These are phyloP conservation scores for Trichophaea hybrida DNA, from an alignment of 2,329 filamentous ascomycete species.

Conservation along the genomic window DNA sequence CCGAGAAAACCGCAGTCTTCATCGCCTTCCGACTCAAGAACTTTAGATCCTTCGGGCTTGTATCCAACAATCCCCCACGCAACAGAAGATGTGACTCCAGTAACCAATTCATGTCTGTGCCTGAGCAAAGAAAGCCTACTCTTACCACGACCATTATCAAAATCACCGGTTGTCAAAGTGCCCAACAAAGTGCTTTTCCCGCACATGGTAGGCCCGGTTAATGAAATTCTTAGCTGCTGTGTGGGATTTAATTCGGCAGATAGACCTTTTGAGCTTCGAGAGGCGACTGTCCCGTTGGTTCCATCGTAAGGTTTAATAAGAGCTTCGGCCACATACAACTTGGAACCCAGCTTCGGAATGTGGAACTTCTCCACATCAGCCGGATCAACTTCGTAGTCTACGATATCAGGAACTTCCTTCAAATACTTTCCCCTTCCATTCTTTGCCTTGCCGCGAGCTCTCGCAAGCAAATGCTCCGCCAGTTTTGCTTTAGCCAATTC, in stretches of 20 bases:
- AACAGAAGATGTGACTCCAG: slow-evolving; percentile 85
- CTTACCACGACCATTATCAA: slow-evolving; percentile 86
- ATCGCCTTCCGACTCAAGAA: slow-evolving; percentile 1
- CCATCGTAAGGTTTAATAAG: slow-evolving; percentile 51
- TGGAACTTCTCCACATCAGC: slow-evolving; percentile 27
- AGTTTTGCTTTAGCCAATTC: slow-evolving; percentile 46
- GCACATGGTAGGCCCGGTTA: slow-evolving; percentile 77
- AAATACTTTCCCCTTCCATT: slow-evolving; percentile 20
- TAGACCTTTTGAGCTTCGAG: neutral
- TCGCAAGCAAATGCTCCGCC: slow-evolving; percentile 12
- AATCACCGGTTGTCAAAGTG: slow-evolving; percentile 68
- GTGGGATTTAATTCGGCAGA: slow-evolving; percentile 30
- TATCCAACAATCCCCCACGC: slow-evolving; percentile 91
- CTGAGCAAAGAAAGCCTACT: slow-evolving; percentile 78
- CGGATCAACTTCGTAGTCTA: slow-evolving; percentile 23
- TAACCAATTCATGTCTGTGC: slow-evolving; percentile 82
- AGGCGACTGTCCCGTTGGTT: slow-evolving; percentile 12
- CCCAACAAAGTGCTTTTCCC: slow-evolving; percentile 88
- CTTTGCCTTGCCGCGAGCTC: slow-evolving; percentile 11
- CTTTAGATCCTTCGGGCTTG: slow-evolving; percentile 31
- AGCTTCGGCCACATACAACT: slow-evolving; percentile 79
- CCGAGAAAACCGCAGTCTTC: neutral
- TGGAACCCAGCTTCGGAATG: slow-evolving; percentile 34
- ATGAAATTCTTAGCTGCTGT: slow-evolving; percentile 69
- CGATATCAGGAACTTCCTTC: slow-evolving; percentile 6